Evolutionary conservation across 1,139 yeast genomes (phyloP), one percentile per base, ranked within the genome.

Genomic region (Scheffersomyces lignicola): DNA sequence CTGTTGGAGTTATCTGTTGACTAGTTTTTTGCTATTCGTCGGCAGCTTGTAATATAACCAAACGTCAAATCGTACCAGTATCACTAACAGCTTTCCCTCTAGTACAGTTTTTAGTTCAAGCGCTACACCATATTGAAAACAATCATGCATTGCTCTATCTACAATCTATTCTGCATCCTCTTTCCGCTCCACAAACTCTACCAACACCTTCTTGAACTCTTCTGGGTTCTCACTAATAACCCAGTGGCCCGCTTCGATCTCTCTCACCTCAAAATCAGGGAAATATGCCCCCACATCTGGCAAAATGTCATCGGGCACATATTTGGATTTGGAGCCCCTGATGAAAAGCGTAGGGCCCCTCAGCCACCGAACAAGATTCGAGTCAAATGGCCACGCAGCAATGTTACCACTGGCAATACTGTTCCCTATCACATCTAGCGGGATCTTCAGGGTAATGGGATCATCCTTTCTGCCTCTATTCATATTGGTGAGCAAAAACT

Each of bases 191-290:
- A 85, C 65, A 62, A 78, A 86, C 22, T 78, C 80, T 12, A 64
- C 64, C 15, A 84, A 74, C 5, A 62, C 62, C 4, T 71, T 77
- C 31, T 82, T 65, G 44, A 88, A 85, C 49, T 80, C 90, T 4
- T 63, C 47, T 1, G 96, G 95, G 45, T 82, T 79, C 49, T 87
- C 95, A 39, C 85, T 78, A 47, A 84, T 84, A 16, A 87, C 76
- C 96, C 97, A 92, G 59, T 92, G 98, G 1, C 97, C 97, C 2
- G 89, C 76, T 17, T 86, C 81, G 20, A 92, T 67, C 49, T 86
- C 96, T 33, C 76, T 69, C 9, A 86, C 62, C 41, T 78, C 85
- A 52, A 89, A 89, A 31, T 71, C 66, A 0, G 97, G 97, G 63
- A 89, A 92, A 51, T 76, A 85, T 38, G 67, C 65, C 1, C 94